Percentiles rank a stretch among this genome's conserved stretches.
Evolutionary conservation across 2,329 filamentous ascomycete species (phyloP).

Genomic region (Sclerotinia glacialis): DNA sequence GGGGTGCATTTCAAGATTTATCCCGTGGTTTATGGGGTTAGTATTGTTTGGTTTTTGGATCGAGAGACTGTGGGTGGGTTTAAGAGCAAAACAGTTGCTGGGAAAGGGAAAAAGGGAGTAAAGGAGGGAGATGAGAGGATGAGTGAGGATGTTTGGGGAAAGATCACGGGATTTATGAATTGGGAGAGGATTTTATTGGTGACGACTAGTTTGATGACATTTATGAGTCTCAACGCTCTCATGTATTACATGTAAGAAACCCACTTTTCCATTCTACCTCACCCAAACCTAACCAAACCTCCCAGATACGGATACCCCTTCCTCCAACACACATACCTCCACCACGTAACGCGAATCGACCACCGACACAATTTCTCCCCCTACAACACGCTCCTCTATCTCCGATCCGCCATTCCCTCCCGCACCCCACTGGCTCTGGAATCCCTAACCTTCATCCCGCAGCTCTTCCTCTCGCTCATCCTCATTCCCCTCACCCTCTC

Average conservation of each 20-base stretch:
- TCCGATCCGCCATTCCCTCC: conserved; percentile 64
- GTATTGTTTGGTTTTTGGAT: conserved; percentile 79
- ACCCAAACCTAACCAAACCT: conserved; percentile 9
- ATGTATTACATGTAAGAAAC: conserved; percentile 71
- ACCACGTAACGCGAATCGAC: conserved; percentile 89
- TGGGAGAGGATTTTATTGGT: conserved; percentile 44
- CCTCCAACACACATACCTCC: conserved; percentile 84
- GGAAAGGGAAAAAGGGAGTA: background rate
- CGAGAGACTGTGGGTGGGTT: conserved; percentile 53
- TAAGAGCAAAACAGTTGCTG: conserved; percentile 57
- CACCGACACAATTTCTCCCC: conserved; percentile 98
- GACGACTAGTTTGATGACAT: conserved; percentile 66
- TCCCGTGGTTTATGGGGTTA: conserved; percentile 88
- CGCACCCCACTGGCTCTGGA: conserved; percentile 53
- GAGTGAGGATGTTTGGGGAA: conserved; percentile 11
- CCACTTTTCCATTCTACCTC: background rate
- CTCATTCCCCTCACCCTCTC: conserved; percentile 73
- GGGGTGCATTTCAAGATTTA: conserved; percentile 98
- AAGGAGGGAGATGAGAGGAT: background rate
- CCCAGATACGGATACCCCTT: conserved; percentile 74
- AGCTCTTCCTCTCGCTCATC: conserved; percentile 75
- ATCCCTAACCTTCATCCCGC: conserved; percentile 83
- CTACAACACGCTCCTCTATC: conserved; percentile 88
- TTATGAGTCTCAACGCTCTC: conserved; percentile 66
- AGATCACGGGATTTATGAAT: conserved; percentile 25